These are phyloP conservation scores for Chaetomium fimeti DNA, from an alignment of 495 filamentous ascomycete genomes.

Conservation along the genomic window DNA sequence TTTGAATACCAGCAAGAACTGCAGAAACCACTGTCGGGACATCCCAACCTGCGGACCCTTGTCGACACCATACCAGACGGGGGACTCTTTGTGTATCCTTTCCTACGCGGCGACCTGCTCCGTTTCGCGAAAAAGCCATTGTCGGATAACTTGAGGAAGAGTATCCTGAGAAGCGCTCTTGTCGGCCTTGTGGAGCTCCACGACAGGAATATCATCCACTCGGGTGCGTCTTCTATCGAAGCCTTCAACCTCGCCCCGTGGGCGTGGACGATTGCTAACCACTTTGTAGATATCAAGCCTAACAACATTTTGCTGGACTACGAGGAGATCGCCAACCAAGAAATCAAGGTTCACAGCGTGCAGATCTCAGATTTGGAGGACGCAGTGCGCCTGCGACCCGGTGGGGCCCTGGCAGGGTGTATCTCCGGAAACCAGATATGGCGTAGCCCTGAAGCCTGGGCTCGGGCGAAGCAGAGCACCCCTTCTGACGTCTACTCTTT, in stretches of 20 bases:
- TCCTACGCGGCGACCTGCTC: background rate
- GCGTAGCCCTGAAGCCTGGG: slow-evolving; percentile 41
- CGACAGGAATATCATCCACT: background rate
- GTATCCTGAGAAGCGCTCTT: background rate
- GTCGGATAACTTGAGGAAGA: background rate
- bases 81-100: background rate
- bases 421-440: slow-evolving; percentile 42
- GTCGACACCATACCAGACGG: background rate
- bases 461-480: slow-evolving; percentile 35
- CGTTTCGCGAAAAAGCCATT: background rate
- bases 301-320: slow-evolving; percentile 44
- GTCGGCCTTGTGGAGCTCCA: slow-evolving; percentile 2
- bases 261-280: background rate
- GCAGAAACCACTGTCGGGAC: background rate
- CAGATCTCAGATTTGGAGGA: slow-evolving; percentile 9
- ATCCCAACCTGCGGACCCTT: background rate
- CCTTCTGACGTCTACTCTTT: slow-evolving; percentile 42
- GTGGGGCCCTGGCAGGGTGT: slow-evolving; percentile 24
- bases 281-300: slow-evolving; percentile 38
- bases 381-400: background rate
- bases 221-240: background rate
- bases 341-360: background rate
- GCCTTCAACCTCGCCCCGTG: background rate
- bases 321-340: slow-evolving; percentile 18
- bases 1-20: slow-evolving; percentile 9